Evolutionary conservation across 164 flowering plant species (phyloP).

Genomic region (Chloranthus sessilifolius): DNA sequence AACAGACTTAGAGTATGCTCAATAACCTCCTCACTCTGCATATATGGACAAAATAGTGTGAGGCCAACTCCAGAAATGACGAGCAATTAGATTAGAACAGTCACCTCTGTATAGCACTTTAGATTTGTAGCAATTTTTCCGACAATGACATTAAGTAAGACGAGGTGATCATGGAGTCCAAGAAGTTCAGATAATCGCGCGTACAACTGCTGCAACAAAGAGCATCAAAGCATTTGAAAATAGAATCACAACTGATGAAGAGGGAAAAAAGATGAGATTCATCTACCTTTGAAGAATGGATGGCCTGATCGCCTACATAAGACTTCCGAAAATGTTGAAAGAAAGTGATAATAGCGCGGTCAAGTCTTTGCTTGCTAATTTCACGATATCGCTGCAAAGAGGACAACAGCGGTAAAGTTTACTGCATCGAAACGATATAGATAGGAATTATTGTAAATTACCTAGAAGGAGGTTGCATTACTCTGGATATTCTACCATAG

Average conservation of each 20-base stretch:
- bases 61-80: neutral
- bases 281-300: constrained; percentile 93
- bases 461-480: too few relatives aligned
- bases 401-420: neutral
- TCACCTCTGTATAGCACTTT: constrained; percentile 87
- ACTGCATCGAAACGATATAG: too few relatives aligned
- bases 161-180: constrained; percentile 88
- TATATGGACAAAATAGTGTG: constrained; percentile 5
- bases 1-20: constrained; percentile 89
- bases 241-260: neutral
- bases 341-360: constrained; percentile 89
- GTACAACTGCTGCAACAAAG: constrained; percentile 90
- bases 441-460: too few relatives aligned
- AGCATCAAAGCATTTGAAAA: constrained; percentile 14
- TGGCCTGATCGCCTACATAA: constrained; percentile 97
- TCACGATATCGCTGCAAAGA: constrained; percentile 74
- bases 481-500: too few relatives aligned
- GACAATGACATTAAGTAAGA: constrained; percentile 79
- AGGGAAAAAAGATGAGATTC: neutral
- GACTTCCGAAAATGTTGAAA: constrained; percentile 93
- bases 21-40: constrained; percentile 92
- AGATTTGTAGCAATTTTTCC: constrained; percentile 96
- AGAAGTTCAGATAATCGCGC: constrained; percentile 92
- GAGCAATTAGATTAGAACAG: neutral
- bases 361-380: constrained; percentile 96